phyloP scores from a whole-genome alignment of 768 basidiomycete genomes.

The Rhodocollybia butyracea region DNA sequence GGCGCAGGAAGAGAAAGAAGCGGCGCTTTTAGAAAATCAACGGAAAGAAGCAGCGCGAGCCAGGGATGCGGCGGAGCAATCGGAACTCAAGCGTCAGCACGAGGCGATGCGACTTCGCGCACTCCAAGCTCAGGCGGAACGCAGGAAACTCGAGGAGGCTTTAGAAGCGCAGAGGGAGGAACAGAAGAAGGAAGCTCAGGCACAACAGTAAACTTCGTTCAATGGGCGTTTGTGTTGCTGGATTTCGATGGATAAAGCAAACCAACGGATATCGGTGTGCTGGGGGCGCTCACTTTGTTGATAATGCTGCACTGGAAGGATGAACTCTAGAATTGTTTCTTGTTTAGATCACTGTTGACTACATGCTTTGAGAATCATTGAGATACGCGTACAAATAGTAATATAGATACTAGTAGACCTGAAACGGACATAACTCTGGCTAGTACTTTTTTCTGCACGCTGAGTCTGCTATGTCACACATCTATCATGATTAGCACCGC shows the following conservation, averaged over 20 bases:
- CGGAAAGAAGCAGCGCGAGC: slow-evolving; percentile 13
- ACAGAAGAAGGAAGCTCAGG: slow-evolving; percentile 37
- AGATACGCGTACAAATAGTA: no score
- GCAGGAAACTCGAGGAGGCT: slow-evolving; percentile 18
- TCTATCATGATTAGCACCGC: no score
- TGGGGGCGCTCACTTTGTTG: slow-evolving; percentile 41
- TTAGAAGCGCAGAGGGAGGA: slow-evolving; percentile 15
- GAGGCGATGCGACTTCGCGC: slow-evolving; percentile 19
- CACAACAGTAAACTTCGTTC: slow-evolving; percentile 36
- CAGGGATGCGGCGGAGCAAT: slow-evolving; percentile 7
- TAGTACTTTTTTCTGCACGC: no score
- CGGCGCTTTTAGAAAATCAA: slow-evolving; percentile 10
- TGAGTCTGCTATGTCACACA: no score
- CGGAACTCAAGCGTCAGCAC: slow-evolving; percentile 17
- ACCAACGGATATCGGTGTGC: slow-evolving; percentile 41
- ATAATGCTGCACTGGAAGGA: slow-evolving; percentile 10
- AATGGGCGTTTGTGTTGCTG: slow-evolving; percentile 50
- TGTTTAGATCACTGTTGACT: no score
- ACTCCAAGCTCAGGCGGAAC: slow-evolving; percentile 16
- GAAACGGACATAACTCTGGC: no score
- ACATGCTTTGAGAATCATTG: no score
- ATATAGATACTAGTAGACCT: no score
- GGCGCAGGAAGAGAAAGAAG: slow-evolving; percentile 11
- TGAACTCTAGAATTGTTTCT: not conserved
- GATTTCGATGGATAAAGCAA: slow-evolving; percentile 43